Percentiles rank a stretch among this genome's conserved stretches.
phyloP scores from a whole-genome alignment of 2,329 filamentous ascomycete genomes.

The Diaporthe destruens region DNA sequence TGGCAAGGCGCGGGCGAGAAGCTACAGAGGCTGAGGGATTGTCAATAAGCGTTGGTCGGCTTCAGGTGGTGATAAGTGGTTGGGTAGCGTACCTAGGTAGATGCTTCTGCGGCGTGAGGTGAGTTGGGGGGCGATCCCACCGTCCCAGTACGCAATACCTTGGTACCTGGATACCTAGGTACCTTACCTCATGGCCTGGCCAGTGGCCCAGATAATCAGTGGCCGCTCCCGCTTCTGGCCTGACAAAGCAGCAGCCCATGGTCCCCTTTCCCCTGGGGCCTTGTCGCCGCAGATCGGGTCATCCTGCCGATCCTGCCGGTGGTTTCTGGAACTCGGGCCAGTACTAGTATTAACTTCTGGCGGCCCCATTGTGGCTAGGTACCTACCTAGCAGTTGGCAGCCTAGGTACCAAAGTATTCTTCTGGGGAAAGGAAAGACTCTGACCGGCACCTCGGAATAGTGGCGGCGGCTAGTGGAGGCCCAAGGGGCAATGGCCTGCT shows the following conservation, averaged over 20 bases:
- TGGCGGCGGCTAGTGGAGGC: constrained; percentile 39
- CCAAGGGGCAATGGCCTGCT: constrained; percentile 11
- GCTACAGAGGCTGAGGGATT: neutral
- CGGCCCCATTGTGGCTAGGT: neutral
- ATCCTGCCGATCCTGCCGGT: neutral
- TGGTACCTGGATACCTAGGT: too few species aligned
- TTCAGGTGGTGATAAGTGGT: constrained; percentile 17
- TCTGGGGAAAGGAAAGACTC: too few species aligned
- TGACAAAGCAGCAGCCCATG: neutral
- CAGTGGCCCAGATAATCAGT: neutral
- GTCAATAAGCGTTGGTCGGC: neutral
- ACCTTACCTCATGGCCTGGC: constrained; percentile 4
- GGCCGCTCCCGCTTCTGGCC: neutral
- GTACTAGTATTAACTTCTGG: neutral
- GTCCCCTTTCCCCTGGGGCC: too few species aligned
- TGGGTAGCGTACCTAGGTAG: neutral
- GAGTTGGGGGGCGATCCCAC: constrained; percentile 24
- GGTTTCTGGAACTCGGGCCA: neutral
- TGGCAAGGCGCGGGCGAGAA: neutral
- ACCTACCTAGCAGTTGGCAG: too few species aligned
- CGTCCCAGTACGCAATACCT: neutral
- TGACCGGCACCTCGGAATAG: constrained; percentile 1
- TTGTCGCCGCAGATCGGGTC: neutral
- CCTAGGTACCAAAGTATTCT: too few species aligned
- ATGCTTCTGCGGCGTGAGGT: constrained; percentile 24